Base-by-base conservation (phyloP, 768 basidiomycete species). In the Amanita pseudoporphyria region DNA sequence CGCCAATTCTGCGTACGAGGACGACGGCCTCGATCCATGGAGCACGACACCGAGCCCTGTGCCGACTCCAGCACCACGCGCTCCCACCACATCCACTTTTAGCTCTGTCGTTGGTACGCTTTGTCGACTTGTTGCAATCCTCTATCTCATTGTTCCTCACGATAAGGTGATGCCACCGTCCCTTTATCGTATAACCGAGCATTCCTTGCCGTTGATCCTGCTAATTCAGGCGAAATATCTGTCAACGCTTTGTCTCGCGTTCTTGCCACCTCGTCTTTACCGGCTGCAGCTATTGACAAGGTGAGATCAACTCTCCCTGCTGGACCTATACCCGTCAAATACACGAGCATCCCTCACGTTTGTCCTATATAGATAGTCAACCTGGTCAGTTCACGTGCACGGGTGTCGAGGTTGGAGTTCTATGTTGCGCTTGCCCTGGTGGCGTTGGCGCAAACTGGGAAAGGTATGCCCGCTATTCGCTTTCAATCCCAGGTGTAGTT, bases 351-450 rank as follows among this genome's bases (percentile, higher is more conserved):
- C 12, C 14, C 45, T 28, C n/a, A 39, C 38, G 9, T 7, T 26
- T 16, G 28, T 32, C n/a, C 18, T 26, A 31, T 33, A n/a, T 55
- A 94, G 91, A 94, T 97, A 57, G 85, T 96, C 49, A 91, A 87
- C 64, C 72, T 94, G 18, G 90, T 92, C 46, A 88, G 87, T 65
- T 82, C 84, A 30, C 76, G 77, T 52, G 75, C 87, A 38, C 75
- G 83, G 45, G 85, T 97, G 32, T 88, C 89, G 6, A 88, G 81
- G 56, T 79, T 84, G 50, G 93, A 97, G 61, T 94, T 95, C 70
- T 94, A 87, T 62, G 87, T 94, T 9, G 88, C 91, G 9, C 66
- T 97, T 21, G 90, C 88, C 9, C 72, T 97, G 12, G 89, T 88
- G 39, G 88, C 89, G 2, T 70, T 95, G 3, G 89, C 88, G 5